Base-by-base conservation (phyloP, 2,329 filamentous ascomycete species). In the Huntiella omanensis region DNA sequence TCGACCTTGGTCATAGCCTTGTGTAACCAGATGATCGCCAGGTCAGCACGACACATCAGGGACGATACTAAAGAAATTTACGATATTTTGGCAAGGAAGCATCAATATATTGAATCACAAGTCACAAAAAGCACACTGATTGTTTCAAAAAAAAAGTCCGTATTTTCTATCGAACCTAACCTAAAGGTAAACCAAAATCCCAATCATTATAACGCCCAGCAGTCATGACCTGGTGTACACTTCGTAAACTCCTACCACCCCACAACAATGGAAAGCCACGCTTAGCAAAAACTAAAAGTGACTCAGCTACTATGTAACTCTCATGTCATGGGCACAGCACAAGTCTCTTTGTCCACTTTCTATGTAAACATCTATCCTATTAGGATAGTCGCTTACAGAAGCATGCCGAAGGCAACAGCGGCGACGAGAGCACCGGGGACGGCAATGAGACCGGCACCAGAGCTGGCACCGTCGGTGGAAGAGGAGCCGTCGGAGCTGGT, bases 351-450 rank as follows among this genome's bases (percentile, higher is more conserved):
- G 22, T 28, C 22, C 22, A 28, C 6, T 28, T 7, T 7, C 6
- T 7, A 10, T 28, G 22, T 28, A 28, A 10, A 28, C 22, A 7
- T 28, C 6, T 28, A 28, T 28, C 22, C 22, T 28, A 28, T 28
- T 7, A 28, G 22, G 22, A 28, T 28, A 28, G 2, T 7, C 22
- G 52, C 52, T 65, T 67, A 72, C 49, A 72, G 62, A 49, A 72
- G 58, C 50, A 69, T 54, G 51, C 61, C 65, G 36, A 65, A 68
- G 40, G 68, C 69, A 15, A 66, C 68, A 16, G 64, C 68, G 44
- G 66, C 68, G 36, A 71, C 50, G 42, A 70, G 52, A 48, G 67
- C 69, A 22, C 57, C 56, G 36, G 53, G 53, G 16, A 67, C 66
- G 34, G 62, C 67, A 48, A 62, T 64, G 42, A 68, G 69, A 54